phyloP scores from a whole-genome alignment of 2,329 filamentous ascomycete genomes.

The Cladorrhinum sp. region DNA sequence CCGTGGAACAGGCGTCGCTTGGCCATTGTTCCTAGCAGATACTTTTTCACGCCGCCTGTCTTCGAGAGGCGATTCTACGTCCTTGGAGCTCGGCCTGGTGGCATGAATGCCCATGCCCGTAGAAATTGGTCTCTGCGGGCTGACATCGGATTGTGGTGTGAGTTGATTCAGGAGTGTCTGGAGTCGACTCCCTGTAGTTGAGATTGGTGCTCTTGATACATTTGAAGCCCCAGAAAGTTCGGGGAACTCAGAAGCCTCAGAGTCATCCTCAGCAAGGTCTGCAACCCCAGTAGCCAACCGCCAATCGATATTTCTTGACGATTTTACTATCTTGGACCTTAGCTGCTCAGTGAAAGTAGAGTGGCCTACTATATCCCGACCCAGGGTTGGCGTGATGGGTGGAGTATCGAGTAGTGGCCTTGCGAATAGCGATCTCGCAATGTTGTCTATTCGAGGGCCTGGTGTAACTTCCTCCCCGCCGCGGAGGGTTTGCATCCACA shows the following conservation, averaged over 20 bases:
- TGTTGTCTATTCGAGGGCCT: not conserved
- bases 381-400: not conserved
- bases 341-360: not conserved
- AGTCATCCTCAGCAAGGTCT: constrained; percentile 21
- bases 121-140: constrained; percentile 8
- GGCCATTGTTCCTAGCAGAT: not conserved
- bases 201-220: not conserved
- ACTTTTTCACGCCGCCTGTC: constrained; percentile 1
- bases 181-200: constrained; percentile 3
- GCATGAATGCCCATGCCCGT: not conserved
- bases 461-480: constrained; percentile 5
- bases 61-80: not conserved
- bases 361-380: not conserved
- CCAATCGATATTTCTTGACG: constrained; percentile 6
- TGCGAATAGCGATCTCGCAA: not conserved
- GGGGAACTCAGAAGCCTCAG: constrained; percentile 4
- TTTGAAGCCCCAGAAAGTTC: not conserved
- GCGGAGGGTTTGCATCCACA: not conserved
- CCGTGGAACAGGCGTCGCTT: not conserved
- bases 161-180: constrained; percentile 16
- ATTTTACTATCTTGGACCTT: not conserved
- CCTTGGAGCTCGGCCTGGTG: not conserved
- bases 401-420: not conserved
- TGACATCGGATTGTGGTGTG: constrained; percentile 3
- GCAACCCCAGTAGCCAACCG: constrained; percentile 12